Percentiles rank a stretch among this genome's conserved stretches.
These are phyloP conservation scores for Canavalia gladiata DNA, from an alignment of 306 rosid species.

Conservation along the genomic window DNA sequence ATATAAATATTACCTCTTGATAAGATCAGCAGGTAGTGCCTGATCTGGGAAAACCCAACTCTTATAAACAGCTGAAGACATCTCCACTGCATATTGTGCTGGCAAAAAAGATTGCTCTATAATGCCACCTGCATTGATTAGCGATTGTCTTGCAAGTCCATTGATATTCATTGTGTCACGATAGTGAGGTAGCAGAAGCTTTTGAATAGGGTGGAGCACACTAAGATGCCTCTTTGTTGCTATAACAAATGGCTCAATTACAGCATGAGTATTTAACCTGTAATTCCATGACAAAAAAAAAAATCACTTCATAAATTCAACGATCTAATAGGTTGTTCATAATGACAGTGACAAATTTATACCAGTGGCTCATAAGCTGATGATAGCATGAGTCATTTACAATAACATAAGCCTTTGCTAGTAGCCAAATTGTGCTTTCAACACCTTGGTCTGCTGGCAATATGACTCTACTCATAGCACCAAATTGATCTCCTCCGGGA, in stretches of 20 bases:
- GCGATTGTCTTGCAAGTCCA: conserved; percentile 42
- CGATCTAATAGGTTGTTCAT: background rate
- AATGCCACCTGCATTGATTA: conserved; percentile 43
- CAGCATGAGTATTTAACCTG: conserved; percentile 77
- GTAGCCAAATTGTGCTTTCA: conserved; percentile 60
- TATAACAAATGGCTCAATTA: conserved; percentile 62
- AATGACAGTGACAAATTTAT: background rate
- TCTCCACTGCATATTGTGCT: conserved; percentile 27
- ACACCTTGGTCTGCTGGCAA: conserved; percentile 64
- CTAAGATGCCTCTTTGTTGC: conserved; percentile 50
- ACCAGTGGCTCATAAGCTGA: conserved; percentile 75
- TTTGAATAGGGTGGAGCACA: conserved; percentile 48
- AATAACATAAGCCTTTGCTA: conserved; percentile 72
- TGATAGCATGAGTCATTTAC: conserved; percentile 71
- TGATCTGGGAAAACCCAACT: conserved; percentile 49
- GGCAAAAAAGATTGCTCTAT: conserved; percentile 49
- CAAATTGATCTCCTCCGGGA: conserved; percentile 59
- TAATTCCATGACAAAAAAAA: background rate
- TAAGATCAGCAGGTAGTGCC: conserved; percentile 51
- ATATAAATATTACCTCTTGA: conserved; percentile 43
- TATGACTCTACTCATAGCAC: conserved; percentile 58
- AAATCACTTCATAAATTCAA: background rate
- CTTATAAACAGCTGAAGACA: conserved; percentile 48
- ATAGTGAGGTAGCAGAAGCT: conserved; percentile 49
- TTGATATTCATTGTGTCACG: conserved; percentile 53